phyloP scores from a whole-genome alignment of 305 asterid species.

The Nicotiana rustica region DNA sequence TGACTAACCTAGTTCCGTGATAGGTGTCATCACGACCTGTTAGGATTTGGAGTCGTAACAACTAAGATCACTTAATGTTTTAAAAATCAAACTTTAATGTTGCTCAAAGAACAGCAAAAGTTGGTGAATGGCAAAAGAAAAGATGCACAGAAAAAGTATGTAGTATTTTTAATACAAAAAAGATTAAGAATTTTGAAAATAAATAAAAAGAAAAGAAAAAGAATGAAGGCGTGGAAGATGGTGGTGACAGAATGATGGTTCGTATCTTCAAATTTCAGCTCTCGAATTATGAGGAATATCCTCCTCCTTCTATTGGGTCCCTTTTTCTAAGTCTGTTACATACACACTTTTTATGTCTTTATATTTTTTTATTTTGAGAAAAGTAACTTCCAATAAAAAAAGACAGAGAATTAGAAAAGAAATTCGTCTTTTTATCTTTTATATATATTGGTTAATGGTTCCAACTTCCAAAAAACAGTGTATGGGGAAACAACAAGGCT shows the following conservation, averaged over 20 bases:
- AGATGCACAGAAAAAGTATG: background rate
- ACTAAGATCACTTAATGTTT: background rate
- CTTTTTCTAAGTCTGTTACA: background rate
- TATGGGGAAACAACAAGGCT: background rate
- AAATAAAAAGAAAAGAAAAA: background rate
- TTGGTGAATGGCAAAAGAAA: background rate
- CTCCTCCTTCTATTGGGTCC: conserved; percentile 25
- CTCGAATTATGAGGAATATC: conserved; percentile 36
- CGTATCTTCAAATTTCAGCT: conserved; percentile 40
- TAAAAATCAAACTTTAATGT: background rate
- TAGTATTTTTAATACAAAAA: background rate
- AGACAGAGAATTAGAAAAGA: background rate
- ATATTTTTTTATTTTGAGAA: background rate
- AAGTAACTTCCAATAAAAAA: no score
- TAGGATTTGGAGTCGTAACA: no score
- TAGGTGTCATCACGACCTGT: no score
- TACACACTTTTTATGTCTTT: background rate
- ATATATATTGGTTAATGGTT: no score
- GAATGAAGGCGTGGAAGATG: background rate
- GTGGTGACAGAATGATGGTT: conserved; percentile 40
- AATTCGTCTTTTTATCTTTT: no score
- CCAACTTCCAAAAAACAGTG: no score
- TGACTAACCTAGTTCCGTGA: no score
- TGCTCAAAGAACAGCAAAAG: background rate
- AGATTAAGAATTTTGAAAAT: no score